A percentile compares a stretch with the other conserved stretches of the same genome.
These are phyloP conservation scores for Misopates orontium DNA, from an alignment of 257 asterid genomes.

Conservation along the genomic window DNA sequence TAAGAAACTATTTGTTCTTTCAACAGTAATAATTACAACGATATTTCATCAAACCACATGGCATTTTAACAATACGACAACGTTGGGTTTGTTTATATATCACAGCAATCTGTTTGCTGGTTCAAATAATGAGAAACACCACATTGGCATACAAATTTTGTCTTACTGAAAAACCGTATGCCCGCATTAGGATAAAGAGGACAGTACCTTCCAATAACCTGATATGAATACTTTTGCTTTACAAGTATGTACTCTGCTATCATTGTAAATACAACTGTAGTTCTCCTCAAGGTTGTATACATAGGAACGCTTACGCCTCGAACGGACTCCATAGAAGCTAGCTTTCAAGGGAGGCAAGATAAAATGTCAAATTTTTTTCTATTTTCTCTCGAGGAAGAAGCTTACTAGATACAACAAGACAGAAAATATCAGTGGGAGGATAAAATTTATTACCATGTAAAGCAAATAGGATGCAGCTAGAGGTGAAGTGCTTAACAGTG, in stretches of 20 bases:
- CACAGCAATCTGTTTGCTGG: no score
- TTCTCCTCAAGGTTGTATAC: constrained; percentile 95
- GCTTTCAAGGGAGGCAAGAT: constrained; percentile 61
- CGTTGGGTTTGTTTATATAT: no score
- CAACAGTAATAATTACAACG: no score
- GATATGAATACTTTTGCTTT: constrained; percentile 60
- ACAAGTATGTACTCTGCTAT: constrained; percentile 65
- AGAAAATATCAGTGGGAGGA: constrained; percentile 22
- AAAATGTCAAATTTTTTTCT: constrained; percentile 25
- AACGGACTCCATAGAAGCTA: constrained; percentile 89
- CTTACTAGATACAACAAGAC: constrained; percentile 9
- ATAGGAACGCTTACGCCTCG: constrained; percentile 94
- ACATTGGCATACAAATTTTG: no score
- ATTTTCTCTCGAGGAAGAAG: constrained; percentile 4
- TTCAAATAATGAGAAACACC: no score
- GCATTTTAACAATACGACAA: no score
- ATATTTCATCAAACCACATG: no score
- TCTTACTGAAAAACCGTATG: no score
- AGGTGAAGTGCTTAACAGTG: constrained; percentile 63
- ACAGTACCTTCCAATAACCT: constrained; percentile 70
- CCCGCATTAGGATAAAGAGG: not conserved
- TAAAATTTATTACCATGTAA: constrained; percentile 65
- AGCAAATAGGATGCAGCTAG: constrained; percentile 74
- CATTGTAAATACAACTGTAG: constrained; percentile 91
- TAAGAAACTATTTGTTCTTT: no score